Conservation (phyloP, 331 rosid species). For the Rhamnella rubrinervis region DNA sequence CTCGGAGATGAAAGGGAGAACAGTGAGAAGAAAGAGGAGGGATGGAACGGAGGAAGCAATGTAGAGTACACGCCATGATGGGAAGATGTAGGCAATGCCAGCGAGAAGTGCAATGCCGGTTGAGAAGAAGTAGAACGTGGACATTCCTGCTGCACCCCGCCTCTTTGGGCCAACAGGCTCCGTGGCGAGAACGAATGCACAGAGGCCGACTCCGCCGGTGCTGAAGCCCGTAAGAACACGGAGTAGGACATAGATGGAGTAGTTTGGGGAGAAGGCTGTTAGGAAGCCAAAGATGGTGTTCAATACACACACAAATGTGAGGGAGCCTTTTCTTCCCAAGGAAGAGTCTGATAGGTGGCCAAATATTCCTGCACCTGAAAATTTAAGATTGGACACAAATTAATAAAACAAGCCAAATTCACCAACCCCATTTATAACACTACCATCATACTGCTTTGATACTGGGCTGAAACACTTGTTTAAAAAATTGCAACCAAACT, state of each 20-base stretch:
- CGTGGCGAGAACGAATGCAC: slow-evolving; percentile 62
- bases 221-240: slow-evolving; percentile 74
- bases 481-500: too few relatives aligned
- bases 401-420: background rate
- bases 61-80: slow-evolving; percentile 65
- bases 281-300: slow-evolving; percentile 64
- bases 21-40: slow-evolving; percentile 38
- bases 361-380: slow-evolving; percentile 72
- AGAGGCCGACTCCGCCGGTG: slow-evolving; percentile 74
- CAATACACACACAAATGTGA: slow-evolving; percentile 53
- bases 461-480: too few relatives aligned
- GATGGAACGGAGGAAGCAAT: slow-evolving; percentile 66
- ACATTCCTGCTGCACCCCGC: slow-evolving; percentile 62
- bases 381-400: background rate
- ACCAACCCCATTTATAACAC: background rate
- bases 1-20: slow-evolving; percentile 67
- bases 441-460: too few relatives aligned
- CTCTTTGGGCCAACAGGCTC: slow-evolving; percentile 62
- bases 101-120: slow-evolving; percentile 59
- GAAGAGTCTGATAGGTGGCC: slow-evolving; percentile 73
- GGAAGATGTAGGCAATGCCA: slow-evolving; percentile 51
- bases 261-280: slow-evolving; percentile 61
- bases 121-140: slow-evolving; percentile 78
- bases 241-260: slow-evolving; percentile 47
- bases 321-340: slow-evolving; percentile 76